Conservation (phyloP, 306 rosid genomes). For the Fragaria ananassa region DNA sequence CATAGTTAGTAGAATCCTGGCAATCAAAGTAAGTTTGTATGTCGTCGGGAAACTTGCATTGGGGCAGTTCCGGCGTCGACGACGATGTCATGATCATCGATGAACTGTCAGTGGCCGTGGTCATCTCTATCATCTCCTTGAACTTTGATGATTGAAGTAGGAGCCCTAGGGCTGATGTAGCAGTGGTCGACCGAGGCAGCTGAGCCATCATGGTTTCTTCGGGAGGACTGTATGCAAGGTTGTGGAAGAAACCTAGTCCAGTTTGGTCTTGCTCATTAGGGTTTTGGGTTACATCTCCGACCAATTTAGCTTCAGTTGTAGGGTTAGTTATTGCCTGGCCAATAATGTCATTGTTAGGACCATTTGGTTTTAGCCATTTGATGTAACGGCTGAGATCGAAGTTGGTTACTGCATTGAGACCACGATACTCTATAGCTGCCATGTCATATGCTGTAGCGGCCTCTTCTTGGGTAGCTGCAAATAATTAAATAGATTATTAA, state of each 20-base stretch:
- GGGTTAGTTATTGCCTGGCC: constrained; percentile 9
- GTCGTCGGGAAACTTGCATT: constrained; percentile 32
- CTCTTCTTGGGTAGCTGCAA: constrained; percentile 44
- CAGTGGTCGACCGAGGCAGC: constrained; percentile 29
- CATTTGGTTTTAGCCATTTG: constrained; percentile 39
- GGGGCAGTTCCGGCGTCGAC: neutral
- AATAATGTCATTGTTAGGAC: constrained; percentile 12
- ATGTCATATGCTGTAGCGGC: constrained; percentile 45
- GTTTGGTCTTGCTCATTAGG: constrained; percentile 19
- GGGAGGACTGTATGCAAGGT: constrained; percentile 10
- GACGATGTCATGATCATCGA: constrained; percentile 16
- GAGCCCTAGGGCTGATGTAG: constrained; percentile 47
- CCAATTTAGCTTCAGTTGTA: constrained; percentile 1
- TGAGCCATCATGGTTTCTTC: constrained; percentile 17
- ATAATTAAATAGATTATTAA: neutral
- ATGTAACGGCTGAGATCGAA: constrained; percentile 47
- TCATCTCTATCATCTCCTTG: constrained; percentile 51
- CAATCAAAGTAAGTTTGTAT: constrained; percentile 35
- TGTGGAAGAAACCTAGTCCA: constrained; percentile 29
- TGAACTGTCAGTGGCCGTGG: neutral
- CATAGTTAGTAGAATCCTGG: constrained; percentile 28
- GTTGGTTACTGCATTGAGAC: constrained; percentile 47
- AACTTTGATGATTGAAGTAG: constrained; percentile 44
- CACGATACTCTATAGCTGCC: constrained; percentile 46
- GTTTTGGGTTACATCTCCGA: neutral